Conservation (phyloP, 2,329 filamentous ascomycete genomes). For the Clarireedia monteithiana region DNA sequence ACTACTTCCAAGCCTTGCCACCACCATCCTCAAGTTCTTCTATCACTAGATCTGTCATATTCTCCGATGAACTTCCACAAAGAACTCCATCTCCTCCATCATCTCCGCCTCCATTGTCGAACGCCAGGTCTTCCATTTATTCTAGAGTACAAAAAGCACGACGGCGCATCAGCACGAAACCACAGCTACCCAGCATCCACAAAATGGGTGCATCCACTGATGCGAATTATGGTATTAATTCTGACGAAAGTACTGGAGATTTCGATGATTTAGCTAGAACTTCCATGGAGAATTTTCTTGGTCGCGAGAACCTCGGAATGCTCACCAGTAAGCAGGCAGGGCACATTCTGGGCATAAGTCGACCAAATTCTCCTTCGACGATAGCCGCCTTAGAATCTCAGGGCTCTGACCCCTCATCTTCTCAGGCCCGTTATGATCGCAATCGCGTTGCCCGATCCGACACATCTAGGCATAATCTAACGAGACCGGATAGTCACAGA, state of each 20-base stretch:
- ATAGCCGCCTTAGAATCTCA: too few relatives aligned
- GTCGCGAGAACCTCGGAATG: too few relatives aligned
- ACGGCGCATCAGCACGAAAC: constrained; percentile 17
- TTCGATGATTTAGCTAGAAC: background rate
- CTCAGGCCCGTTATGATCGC: too few relatives aligned
- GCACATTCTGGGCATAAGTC: too few relatives aligned
- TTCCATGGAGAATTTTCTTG: too few relatives aligned
- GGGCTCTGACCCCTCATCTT: too few relatives aligned
- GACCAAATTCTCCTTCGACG: too few relatives aligned
- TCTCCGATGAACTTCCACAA: background rate
- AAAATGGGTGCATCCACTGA: background rate
- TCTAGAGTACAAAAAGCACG: constrained; percentile 9
- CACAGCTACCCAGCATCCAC: constrained; percentile 1
- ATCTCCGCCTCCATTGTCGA: background rate
- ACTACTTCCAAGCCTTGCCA: constrained; percentile 22
- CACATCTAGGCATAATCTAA: too few relatives aligned
- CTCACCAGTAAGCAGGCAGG: too few relatives aligned
- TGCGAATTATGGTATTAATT: background rate
- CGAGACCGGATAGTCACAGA: too few relatives aligned
- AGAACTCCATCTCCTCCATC: background rate
- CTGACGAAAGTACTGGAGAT: background rate
- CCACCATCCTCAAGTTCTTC: constrained; percentile 13
- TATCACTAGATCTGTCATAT: constrained; percentile 3
- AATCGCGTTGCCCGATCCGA: too few relatives aligned
- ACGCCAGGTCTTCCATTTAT: constrained; percentile 6